Evolutionary conservation across 2,329 filamentous ascomycete genomes (phyloP), one percentile per base, ranked within the genome.

Genomic region (Xylariaceae sp.): DNA sequence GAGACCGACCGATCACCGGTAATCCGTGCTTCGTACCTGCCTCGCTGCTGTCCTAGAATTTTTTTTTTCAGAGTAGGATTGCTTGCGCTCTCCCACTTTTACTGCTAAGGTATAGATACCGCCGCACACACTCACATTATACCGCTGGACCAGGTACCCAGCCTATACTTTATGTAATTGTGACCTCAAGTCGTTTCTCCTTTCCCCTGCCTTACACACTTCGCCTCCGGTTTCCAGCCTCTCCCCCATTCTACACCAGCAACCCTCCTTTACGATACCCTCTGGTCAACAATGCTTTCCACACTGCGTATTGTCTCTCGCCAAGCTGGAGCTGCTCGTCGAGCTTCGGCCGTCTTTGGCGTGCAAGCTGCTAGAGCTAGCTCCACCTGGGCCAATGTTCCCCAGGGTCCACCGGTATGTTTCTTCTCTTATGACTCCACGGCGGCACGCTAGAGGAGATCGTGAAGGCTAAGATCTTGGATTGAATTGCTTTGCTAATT

Each of bases 351-450:
- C 58, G 64, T 74, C 62, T 54, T 59, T 47, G 71, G 70, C 62
- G 66, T 75, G 45, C 68, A 71, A 54, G 72, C 71, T 60, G 63
- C 72, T 52, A 81, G 79, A 62, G 72, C 85, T 66, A 85, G 83
- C 64, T 96, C 91, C 57, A 89, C 88, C 63, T 97, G 92, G 92
- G 84, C 89, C 69, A 87, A 88, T 68, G 90, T 97, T 52, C 87
- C 89, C 63, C 89, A 96, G 76, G 92, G 92, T 61, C 92, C 92
- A 82, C 92, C 92, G 70, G 91, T 94, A 84, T 56, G 64, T 66
- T 63, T 57, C 59, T 62, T 49, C 57, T 61, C 22, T 19, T 19
- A 26, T 29, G 41, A 43, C 16, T 43, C 41, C n/a, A 16, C 18
- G 6, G 19, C 16, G 13, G 13, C 42, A 15, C 41, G 15, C 26